Evolutionary conservation across 2,329 filamentous ascomycete genomes (phyloP).

Genomic region (Cladosporium phlei): DNA sequence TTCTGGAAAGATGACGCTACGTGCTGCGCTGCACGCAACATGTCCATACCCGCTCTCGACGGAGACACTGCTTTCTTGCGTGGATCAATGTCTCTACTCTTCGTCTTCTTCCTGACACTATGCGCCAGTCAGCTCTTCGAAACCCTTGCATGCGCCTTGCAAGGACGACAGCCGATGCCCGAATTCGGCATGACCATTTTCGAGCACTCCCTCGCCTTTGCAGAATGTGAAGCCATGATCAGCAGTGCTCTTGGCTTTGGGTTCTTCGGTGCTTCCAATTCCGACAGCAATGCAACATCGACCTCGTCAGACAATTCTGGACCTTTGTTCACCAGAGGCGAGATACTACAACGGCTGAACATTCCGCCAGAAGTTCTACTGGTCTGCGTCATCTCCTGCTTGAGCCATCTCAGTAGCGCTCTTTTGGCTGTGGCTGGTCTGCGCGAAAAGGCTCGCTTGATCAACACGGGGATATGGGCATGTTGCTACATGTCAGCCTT

Average conservation of each 20-base stretch:
- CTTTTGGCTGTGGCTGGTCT: slow-evolving; percentile 73
- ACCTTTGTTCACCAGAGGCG: slow-evolving; percentile 27
- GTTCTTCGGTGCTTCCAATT: slow-evolving; percentile 54
- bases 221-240: slow-evolving; percentile 86
- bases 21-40: slow-evolving; percentile 70
- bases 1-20: slow-evolving; percentile 68
- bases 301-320: slow-evolving; percentile 15
- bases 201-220: slow-evolving; percentile 92
- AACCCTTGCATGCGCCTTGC: slow-evolving; percentile 79
- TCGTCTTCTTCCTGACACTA: slow-evolving; percentile 67
- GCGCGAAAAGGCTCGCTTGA: slow-evolving; percentile 72
- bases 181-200: slow-evolving; percentile 96
- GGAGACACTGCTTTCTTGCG: slow-evolving; percentile 49
- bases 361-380: slow-evolving; percentile 84
- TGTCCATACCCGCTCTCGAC: slow-evolving; percentile 54
- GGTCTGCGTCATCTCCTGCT: slow-evolving; percentile 79
- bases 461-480: slow-evolving; percentile 87
- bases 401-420: slow-evolving; percentile 84
- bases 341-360: slow-evolving; percentile 73
- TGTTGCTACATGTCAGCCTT: slow-evolving; percentile 85
- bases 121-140: slow-evolving; percentile 81
- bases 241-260: slow-evolving; percentile 73
- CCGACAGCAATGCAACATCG: slow-evolving; percentile 36
- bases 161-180: slow-evolving; percentile 71
- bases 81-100: slow-evolving; percentile 75